Base-by-base conservation (phyloP, 139 green algal genomes). In the Chlorella ohadii region DNA sequence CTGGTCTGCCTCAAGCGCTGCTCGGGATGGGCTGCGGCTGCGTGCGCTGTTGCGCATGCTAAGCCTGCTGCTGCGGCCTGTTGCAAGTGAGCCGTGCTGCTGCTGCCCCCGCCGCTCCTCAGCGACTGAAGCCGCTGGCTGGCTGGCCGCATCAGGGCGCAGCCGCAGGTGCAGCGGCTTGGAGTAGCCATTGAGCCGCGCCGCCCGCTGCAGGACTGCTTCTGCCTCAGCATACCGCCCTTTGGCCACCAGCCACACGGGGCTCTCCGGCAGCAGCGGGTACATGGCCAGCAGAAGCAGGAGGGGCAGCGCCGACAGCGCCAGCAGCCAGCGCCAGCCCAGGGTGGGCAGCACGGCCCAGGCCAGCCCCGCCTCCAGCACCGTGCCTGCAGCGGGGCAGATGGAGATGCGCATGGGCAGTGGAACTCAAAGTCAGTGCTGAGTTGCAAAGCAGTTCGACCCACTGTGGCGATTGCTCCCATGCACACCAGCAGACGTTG, bases 261-360 rank as follows among this genome's bases (percentile, higher is more conserved):
- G 93, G 0, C 86, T 93, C 85, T 98, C 94, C 3, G 95, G 92
- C n/a, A 98, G 66, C n/a, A 90, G 78, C 3, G 91, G 90, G 87
- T 91, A 93, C 17, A 94, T 83, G 3, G 91, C 25, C 64, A 96
- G 66, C 59, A 97, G 74, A 44, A 85, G 23, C 28, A 87, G 41
- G 15, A 93, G 74, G 0, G 92, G 93, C 13, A 88, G 36, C 0
- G 87, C 79, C 2, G 90, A 94, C 13, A 93, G 63, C 1, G 70
- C 86, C 39, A 95, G 73, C 75, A 95, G 87, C 88, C 84, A 91
- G 6, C 92, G 82, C 94, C 95, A 98, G 59, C 93, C 91, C 34
- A 92, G 55, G 4, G 51, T 39, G 13, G 90, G 86, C 68, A 98
- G 84, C 19, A 98, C 73, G 2, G 57, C 79, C 95, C 95, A 98